Evolutionary conservation across 108 stramenopile genomes (phyloP).

Genomic region (Pseudonitzschia pungens): DNA sequence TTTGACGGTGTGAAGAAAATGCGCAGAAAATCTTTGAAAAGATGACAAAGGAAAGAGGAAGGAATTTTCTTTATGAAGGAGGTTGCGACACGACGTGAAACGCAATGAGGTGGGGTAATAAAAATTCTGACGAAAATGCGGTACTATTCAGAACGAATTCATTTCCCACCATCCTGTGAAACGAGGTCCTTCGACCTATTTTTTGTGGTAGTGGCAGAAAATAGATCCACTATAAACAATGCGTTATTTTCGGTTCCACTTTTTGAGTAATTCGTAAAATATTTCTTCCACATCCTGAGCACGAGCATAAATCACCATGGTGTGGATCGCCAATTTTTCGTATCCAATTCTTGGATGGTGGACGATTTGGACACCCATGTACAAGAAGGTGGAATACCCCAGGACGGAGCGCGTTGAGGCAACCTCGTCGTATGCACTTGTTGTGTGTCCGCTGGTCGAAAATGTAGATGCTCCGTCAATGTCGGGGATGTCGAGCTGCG

Average conservation of each 20-base stretch:
- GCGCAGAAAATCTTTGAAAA: too few species aligned
- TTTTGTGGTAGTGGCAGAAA: too few species aligned
- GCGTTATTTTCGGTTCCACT: not conserved
- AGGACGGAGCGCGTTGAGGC: not conserved
- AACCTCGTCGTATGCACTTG: conserved; percentile 7
- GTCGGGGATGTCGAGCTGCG: not conserved
- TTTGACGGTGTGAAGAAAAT: too few species aligned
- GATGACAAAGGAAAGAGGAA: too few species aligned
- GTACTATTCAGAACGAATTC: too few species aligned
- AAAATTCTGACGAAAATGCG: too few species aligned
- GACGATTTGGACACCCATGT: not conserved
- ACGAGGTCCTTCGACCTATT: too few species aligned
- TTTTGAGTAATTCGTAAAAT: not conserved
- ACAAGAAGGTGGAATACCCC: conserved; percentile 6
- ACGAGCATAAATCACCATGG: not conserved
- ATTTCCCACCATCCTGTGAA: too few species aligned
- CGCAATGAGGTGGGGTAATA: too few species aligned
- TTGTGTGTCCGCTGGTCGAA: not conserved
- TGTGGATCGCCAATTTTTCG: conserved; percentile 1
- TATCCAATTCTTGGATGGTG: not conserved
- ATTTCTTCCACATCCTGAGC: not conserved
- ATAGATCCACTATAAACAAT: too few species aligned
- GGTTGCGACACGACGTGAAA: too few species aligned
- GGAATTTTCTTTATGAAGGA: too few species aligned
- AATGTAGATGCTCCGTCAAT: not conserved